A percentile compares a stretch with the other conserved stretches of the same genome.
Conservation (phyloP, 2,329 filamentous ascomycete genomes). For the Bipolaris sorokiniana region DNA sequence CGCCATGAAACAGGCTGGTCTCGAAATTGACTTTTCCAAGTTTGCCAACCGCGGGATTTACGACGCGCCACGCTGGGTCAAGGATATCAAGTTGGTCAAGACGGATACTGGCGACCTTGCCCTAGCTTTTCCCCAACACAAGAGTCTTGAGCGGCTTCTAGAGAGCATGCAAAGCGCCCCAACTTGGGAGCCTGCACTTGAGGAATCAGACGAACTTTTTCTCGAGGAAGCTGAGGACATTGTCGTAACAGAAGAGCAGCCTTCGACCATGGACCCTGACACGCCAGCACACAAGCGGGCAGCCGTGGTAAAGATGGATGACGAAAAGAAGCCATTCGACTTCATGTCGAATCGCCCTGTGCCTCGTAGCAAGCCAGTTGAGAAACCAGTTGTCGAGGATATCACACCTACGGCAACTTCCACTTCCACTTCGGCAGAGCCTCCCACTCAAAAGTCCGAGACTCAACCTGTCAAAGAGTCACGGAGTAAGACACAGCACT, state of each 20-base stretch:
- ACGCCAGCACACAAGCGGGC: conserved; percentile 34
- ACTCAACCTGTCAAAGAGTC: conserved; percentile 8
- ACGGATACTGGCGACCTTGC: conserved; percentile 27
- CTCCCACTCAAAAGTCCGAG: not conserved
- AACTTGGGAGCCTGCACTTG: conserved; percentile 18
- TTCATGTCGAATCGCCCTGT: conserved; percentile 47
- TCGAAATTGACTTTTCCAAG: conserved; percentile 35
- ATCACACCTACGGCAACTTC: conserved; percentile 7
- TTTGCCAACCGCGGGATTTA: conserved; percentile 39
- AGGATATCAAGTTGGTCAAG: conserved; percentile 35
- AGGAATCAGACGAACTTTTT: conserved; percentile 25
- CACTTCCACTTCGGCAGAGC: not conserved
- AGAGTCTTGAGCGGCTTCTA: conserved; percentile 31
- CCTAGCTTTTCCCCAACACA: conserved; percentile 30
- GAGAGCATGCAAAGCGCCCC: conserved; percentile 31
- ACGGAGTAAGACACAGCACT: conserved; percentile 14
- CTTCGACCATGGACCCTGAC: conserved; percentile 35
- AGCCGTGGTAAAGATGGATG: conserved; percentile 37
- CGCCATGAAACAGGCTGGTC: conserved; percentile 48
- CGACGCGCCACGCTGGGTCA: conserved; percentile 35
- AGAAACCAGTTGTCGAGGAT: conserved; percentile 36
- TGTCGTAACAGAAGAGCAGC: conserved; percentile 16
- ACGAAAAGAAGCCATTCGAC: conserved; percentile 42
- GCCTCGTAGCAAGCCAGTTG: conserved; percentile 33
- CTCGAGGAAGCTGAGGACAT: conserved; percentile 29